Percentiles rank a stretch among this genome's conserved stretches.
phyloP scores from a whole-genome alignment of 2,329 filamentous ascomycete genomes.

The Ceratocystis lukuohia region DNA sequence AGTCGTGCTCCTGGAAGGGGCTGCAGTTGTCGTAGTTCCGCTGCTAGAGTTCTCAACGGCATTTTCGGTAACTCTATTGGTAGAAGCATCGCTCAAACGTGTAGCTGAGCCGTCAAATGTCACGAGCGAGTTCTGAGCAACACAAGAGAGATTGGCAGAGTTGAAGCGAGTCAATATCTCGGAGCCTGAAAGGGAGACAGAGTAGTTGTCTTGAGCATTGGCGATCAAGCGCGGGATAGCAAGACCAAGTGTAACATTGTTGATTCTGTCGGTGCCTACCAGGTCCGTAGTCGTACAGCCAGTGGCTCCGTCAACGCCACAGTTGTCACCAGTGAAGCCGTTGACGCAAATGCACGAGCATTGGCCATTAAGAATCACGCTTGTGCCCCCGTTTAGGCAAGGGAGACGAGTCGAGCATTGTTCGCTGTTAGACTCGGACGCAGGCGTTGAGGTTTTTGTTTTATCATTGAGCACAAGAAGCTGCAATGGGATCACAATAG shows the following conservation, averaged over 20 bases:
- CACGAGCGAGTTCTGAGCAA: slow-evolving; percentile 73
- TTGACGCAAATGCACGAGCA: slow-evolving; percentile 85
- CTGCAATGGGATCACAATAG: slow-evolving; percentile 63
- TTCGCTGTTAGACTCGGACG: slow-evolving; percentile 29
- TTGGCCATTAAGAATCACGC: slow-evolving; percentile 49
- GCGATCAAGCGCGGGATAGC: slow-evolving; percentile 63
- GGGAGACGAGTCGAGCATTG: slow-evolving; percentile 48
- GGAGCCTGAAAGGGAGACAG: slow-evolving; percentile 57
- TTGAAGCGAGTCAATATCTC: slow-evolving; percentile 66
- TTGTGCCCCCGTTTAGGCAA: slow-evolving; percentile 72
- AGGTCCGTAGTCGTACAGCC: slow-evolving; percentile 42
- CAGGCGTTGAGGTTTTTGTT: slow-evolving; percentile 24
- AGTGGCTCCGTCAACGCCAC: slow-evolving; percentile 33
- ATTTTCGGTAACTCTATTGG: slow-evolving; percentile 3
- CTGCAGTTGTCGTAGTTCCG: slow-evolving; percentile 11
- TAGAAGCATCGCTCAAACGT: slow-evolving; percentile 24
- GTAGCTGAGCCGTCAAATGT: slow-evolving; percentile 55
- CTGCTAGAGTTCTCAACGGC: not conserved
- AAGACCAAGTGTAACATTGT: slow-evolving; percentile 67
- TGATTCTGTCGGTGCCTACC: slow-evolving; percentile 28
- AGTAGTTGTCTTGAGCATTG: slow-evolving; percentile 53
- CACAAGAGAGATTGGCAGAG: slow-evolving; percentile 61
- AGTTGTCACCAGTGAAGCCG: slow-evolving; percentile 57
- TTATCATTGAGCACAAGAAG: slow-evolving; percentile 44
- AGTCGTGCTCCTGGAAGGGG: slow-evolving; percentile 10